Percentiles rank a stretch among this genome's conserved stretches.
phyloP scores from a whole-genome alignment of 139 green algal genomes.

The Micractinium sp. region DNA sequence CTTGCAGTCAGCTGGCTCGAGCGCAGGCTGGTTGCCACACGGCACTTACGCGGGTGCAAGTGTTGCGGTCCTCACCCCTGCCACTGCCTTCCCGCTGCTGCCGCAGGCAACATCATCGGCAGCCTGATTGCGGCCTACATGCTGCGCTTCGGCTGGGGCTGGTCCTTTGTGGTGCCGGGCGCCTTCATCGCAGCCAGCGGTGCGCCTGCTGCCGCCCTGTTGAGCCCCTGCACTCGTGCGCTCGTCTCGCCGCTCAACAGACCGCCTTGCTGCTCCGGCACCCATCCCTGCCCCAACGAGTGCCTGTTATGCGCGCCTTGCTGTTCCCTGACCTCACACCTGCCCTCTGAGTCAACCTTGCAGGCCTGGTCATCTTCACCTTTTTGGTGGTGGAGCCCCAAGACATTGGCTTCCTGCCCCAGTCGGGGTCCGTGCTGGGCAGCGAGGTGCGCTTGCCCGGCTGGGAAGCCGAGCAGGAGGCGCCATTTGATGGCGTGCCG shows the following conservation, averaged over 20 bases:
- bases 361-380: constrained; percentile 66
- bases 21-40: too few species aligned
- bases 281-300: background rate
- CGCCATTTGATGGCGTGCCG: too few species aligned
- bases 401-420: constrained; percentile 73
- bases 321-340: background rate
- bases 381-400: constrained; percentile 87
- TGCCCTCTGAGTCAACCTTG: too few species aligned
- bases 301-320: too few species aligned
- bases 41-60: too few species aligned
- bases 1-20: too few species aligned
- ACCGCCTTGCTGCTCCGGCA: too few species aligned
- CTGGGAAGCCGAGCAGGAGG: too few species aligned
- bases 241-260: background rate
- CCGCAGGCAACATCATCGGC: constrained; percentile 86
- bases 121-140: constrained; percentile 78
- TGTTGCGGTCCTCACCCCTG: background rate
- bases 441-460: constrained; percentile 19
- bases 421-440: constrained; percentile 43
- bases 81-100: background rate
- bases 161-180: constrained; percentile 87
- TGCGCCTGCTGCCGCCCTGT: background rate
- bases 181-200: constrained; percentile 44
- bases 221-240: background rate
- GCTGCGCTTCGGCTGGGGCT: constrained; percentile 89